These are phyloP conservation scores for Pontederia paniculata DNA, from an alignment of 176 grass and related monocot genomes.

Conservation along the genomic window DNA sequence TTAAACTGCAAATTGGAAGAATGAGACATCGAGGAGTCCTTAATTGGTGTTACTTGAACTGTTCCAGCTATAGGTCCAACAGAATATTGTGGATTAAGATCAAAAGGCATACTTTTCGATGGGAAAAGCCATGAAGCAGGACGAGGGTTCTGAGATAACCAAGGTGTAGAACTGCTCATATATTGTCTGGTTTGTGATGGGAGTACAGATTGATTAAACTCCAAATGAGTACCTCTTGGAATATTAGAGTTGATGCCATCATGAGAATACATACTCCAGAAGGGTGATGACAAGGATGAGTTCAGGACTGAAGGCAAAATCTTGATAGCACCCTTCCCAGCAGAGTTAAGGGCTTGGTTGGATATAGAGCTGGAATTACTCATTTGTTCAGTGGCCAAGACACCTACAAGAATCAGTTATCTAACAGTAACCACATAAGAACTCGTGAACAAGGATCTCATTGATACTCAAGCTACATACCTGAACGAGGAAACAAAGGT, in stretches of 20 bases:
- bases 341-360: conserved; percentile 24
- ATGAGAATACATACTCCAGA: conserved; percentile 27
- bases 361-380: conserved; percentile 26
- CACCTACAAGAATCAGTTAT: conserved; percentile 11
- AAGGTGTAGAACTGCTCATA: conserved; percentile 31
- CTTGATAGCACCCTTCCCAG: conserved; percentile 44
- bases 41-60: conserved; percentile 40
- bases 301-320: conserved; percentile 15
- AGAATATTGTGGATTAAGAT: conserved; percentile 36
- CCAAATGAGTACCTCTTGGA: conserved; percentile 55
- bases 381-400: conserved; percentile 17
- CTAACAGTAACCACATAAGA: background rate
- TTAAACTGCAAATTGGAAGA: conserved; percentile 19
- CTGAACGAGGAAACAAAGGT: conserved; percentile 40
- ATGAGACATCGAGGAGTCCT: conserved; percentile 31
- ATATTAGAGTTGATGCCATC: conserved; percentile 34
- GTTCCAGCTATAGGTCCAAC: conserved; percentile 37
- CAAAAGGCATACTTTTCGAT: conserved; percentile 67
- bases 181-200: conserved; percentile 50
- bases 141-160: conserved; percentile 43
- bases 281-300: conserved; percentile 32
- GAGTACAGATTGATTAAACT: conserved; percentile 63
- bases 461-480: conserved; percentile 21
- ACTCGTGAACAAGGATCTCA: background rate
- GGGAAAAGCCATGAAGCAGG: conserved; percentile 40